Percentiles rank a stretch among this genome's conserved stretches.
Evolutionary conservation across 169 alveolate genomes (phyloP).

Genomic region (Cryptosporidium ubiquitum): DNA sequence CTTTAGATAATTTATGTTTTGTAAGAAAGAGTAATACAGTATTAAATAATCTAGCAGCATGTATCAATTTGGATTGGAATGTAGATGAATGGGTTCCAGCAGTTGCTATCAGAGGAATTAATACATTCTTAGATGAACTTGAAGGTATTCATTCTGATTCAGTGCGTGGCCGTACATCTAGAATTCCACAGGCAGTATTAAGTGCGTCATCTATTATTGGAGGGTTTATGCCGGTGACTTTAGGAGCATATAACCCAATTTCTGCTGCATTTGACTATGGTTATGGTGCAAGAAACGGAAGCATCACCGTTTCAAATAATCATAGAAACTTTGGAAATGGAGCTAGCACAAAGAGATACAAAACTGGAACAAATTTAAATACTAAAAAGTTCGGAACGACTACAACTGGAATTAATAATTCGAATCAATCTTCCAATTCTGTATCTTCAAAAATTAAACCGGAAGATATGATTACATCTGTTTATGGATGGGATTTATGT

Average conservation of each 20-base stretch:
- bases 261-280: constrained; percentile 74
- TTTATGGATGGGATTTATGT: constrained; percentile 71
- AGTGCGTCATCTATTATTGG: constrained; percentile 69
- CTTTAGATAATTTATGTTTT: constrained; percentile 64
- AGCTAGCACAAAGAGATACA: constrained; percentile 39
- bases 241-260: constrained; percentile 73
- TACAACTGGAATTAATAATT: background rate
- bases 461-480: constrained; percentile 63
- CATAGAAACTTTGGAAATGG: constrained; percentile 23
- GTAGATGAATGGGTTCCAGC: constrained; percentile 75
- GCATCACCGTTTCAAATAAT: constrained; percentile 29
- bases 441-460: constrained; percentile 71
- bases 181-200: constrained; percentile 72
- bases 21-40: constrained; percentile 51
- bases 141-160: constrained; percentile 65
- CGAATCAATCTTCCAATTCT: constrained; percentile 17
- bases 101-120: constrained; percentile 69
- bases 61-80: constrained; percentile 72
- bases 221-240: constrained; percentile 72
- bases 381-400: constrained; percentile 41
- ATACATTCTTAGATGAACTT: constrained; percentile 66
- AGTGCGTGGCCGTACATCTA: constrained; percentile 53
- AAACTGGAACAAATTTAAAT: constrained; percentile 21
- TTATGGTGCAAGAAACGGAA: constrained; percentile 25
- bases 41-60: constrained; percentile 53